Conservation (phyloP, 2,329 filamentous ascomycete species). For the Orbilia ellipsospora region DNA sequence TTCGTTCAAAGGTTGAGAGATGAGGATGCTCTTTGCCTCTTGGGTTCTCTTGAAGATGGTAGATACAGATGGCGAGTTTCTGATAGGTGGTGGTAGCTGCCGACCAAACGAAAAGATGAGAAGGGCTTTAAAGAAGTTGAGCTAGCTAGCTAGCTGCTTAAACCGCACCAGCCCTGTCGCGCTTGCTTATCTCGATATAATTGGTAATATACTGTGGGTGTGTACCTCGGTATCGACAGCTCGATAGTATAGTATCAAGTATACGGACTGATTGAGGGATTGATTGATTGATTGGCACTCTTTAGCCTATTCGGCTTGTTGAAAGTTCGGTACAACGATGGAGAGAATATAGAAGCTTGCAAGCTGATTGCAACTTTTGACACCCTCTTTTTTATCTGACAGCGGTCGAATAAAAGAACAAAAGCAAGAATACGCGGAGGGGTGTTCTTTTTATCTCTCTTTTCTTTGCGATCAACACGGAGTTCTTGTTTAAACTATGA, state of each 20-base stretch:
- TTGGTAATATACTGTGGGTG: neutral
- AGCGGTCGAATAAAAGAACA: conserved; percentile 12
- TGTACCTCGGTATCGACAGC: conserved; percentile 15
- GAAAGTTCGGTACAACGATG: conserved; percentile 12
- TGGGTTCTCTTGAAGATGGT: neutral
- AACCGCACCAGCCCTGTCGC: conserved; percentile 15
- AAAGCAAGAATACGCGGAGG: neutral
- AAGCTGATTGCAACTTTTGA: conserved; percentile 20
- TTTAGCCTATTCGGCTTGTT: conserved; percentile 52
- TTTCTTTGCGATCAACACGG: conserved; percentile 18
- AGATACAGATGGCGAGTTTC: conserved; percentile 2
- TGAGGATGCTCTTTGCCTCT: neutral
- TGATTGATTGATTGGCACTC: neutral
- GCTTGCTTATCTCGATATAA: conserved; percentile 32
- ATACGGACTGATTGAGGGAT: too few relatives aligned
- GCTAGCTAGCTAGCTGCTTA: neutral
- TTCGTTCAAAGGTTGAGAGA: neutral
- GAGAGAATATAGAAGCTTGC: conserved; percentile 13
- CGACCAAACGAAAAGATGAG: conserved; percentile 8
- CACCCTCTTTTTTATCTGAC: conserved; percentile 32
- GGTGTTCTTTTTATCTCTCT: neutral
- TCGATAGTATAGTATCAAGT: neutral
- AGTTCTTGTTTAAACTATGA: conserved; percentile 26
- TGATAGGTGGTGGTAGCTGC: conserved; percentile 22
- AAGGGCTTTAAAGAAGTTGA: neutral